A percentile compares a stretch with the other conserved stretches of the same genome.
These are phyloP conservation scores for Cenchrus americanus DNA, from an alignment of 176 grass and related monocot genomes.

Conservation along the genomic window DNA sequence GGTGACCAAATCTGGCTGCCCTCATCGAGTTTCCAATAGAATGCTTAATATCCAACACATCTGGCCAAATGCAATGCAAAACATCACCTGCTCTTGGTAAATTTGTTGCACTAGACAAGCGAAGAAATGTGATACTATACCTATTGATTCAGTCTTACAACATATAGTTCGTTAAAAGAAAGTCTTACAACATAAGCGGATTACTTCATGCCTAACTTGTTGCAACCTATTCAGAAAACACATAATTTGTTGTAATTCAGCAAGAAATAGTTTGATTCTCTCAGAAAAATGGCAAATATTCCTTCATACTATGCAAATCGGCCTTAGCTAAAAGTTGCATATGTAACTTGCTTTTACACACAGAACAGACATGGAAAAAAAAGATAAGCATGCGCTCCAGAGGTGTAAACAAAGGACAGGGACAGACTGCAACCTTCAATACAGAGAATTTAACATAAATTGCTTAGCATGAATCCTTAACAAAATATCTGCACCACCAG, in stretches of 20 bases:
- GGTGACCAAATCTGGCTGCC: too few relatives aligned
- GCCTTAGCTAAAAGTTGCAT: background rate
- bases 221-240: background rate
- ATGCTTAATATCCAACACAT: too few relatives aligned
- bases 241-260: background rate
- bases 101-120: background rate
- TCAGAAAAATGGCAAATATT: too few relatives aligned
- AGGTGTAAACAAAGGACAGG: background rate
- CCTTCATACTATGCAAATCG: background rate
- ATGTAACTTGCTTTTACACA: background rate
- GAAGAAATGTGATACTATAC: background rate
- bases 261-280: background rate
- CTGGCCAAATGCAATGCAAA: too few relatives aligned
- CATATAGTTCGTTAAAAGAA: too few relatives aligned
- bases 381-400: background rate
- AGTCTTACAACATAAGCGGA: too few relatives aligned
- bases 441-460: background rate
- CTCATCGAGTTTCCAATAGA: too few relatives aligned
- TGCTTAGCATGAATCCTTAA: background rate
- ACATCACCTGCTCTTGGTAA: too few relatives aligned
- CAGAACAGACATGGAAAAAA: background rate
- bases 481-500: background rate
- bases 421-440: background rate
- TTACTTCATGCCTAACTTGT: background rate
- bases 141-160: background rate